These are phyloP conservation scores for Scopulariopsis brevicaulis DNA, from an alignment of 2,329 filamentous ascomycete species.

Conservation along the genomic window DNA sequence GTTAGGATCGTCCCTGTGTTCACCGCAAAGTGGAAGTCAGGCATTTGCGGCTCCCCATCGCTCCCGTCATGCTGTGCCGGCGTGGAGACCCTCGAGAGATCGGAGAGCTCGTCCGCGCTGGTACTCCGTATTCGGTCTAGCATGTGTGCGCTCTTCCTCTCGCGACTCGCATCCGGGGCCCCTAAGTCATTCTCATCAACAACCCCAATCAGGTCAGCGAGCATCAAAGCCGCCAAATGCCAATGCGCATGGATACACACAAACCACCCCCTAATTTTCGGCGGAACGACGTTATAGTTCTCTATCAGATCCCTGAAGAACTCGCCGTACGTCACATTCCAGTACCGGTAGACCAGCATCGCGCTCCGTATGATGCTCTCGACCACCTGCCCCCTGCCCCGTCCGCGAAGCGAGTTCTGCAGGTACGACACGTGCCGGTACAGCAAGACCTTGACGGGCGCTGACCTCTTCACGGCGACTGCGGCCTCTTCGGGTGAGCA, in stretches of 20 bases:
- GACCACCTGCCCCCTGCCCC: constrained; percentile 21
- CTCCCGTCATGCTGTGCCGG: constrained; percentile 13
- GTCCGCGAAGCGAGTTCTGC: constrained; percentile 35
- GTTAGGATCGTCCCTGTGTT: constrained; percentile 44
- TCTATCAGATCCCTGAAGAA: constrained; percentile 40
- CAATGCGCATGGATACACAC: constrained; percentile 45
- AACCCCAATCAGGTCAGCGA: constrained; percentile 40
- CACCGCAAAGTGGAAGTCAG: constrained; percentile 39
- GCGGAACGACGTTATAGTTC: constrained; percentile 35
- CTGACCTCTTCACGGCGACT: constrained; percentile 35
- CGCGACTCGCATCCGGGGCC: constrained; percentile 12
- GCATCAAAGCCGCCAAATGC: constrained; percentile 41
- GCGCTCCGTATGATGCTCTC: constrained; percentile 36
- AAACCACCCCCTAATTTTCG: constrained; percentile 48
- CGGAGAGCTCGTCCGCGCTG: constrained; percentile 32
- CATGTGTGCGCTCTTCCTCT: constrained; percentile 18
- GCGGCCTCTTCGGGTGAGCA: constrained; percentile 41
- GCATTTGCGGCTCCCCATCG: constrained; percentile 13
- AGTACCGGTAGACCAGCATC: constrained; percentile 39
- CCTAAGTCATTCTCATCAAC: constrained; percentile 28
- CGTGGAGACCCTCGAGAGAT: constrained; percentile 34
- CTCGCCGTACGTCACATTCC: constrained; percentile 36
- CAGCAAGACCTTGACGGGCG: constrained; percentile 46
- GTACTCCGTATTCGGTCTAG: constrained; percentile 25
- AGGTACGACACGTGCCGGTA: constrained; percentile 45